A percentile compares a stretch with the other conserved stretches of the same genome.
Evolutionary conservation across 2,329 filamentous ascomycete species (phyloP).

Genomic region (Fusarium haematococcum): DNA sequence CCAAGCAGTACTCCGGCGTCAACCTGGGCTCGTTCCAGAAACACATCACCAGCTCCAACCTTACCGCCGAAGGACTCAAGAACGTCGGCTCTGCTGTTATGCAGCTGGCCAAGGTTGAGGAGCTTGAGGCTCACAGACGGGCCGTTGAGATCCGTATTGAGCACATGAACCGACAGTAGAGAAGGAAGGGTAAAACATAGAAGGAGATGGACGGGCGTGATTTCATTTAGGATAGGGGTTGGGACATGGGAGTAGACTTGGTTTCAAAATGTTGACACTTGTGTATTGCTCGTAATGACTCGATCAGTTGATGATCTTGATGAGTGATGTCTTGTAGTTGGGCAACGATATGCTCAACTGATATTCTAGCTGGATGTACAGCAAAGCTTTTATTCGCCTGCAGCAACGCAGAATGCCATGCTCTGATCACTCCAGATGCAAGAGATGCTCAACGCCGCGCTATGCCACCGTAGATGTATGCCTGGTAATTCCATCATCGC

Average conservation of each 20-base stretch:
- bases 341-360: slow-evolving; percentile 9
- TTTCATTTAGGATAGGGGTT: slow-evolving; percentile 23
- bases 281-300: background rate
- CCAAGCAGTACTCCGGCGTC: slow-evolving; percentile 98
- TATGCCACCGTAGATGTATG: slow-evolving; percentile 44
- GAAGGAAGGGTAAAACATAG: background rate
- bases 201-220: slow-evolving; percentile 22
- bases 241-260: slow-evolving; percentile 22
- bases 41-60: slow-evolving; percentile 94
- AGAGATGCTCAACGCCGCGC: slow-evolving; percentile 48
- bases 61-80: slow-evolving; percentile 85
- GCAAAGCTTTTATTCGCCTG: slow-evolving; percentile 30
- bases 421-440: slow-evolving; percentile 35
- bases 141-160: slow-evolving; percentile 86
- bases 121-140: slow-evolving; percentile 91
- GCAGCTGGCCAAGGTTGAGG: slow-evolving; percentile 93
- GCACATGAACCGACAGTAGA: slow-evolving; percentile 55
- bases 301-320: background rate
- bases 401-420: slow-evolving; percentile 33
- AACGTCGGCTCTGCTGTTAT: slow-evolving; percentile 93
- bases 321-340: background rate
- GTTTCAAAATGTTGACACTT: slow-evolving; percentile 7
- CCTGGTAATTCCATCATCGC: slow-evolving; percentile 10
- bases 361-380: slow-evolving; percentile 31
- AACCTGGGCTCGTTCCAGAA: slow-evolving; percentile 97